Evolutionary conservation across 345 rosid species (phyloP).

Genomic region (Syzygium grande): DNA sequence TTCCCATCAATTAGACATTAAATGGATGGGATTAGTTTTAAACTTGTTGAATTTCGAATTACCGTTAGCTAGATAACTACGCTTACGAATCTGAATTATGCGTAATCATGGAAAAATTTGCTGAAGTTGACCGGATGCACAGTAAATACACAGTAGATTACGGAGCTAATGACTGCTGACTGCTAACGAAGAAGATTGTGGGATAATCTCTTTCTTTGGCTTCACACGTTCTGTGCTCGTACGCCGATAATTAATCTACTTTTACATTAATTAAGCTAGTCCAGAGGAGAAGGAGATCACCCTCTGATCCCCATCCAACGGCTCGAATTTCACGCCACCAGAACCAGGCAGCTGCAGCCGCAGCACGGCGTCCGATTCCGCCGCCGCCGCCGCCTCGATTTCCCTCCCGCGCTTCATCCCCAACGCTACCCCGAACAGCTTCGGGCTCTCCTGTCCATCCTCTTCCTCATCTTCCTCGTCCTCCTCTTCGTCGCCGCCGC

Average conservation of each 20-base stretch:
- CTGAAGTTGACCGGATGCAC: not conserved
- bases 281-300: not conserved
- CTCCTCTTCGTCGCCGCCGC: not conserved
- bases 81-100: not conserved
- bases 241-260: not conserved
- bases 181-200: not conserved
- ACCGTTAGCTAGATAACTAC: not conserved
- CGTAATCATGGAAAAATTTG: not conserved
- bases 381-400: conserved; percentile 6
- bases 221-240: not conserved
- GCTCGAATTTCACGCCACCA: conserved; percentile 27
- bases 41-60: not conserved
- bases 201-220: not conserved
- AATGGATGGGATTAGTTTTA: not conserved
- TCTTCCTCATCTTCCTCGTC: conserved; percentile 8
- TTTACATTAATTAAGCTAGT: not conserved
- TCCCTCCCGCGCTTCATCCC: conserved; percentile 48
- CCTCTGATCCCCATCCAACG: conserved; percentile 20
- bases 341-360: conserved; percentile 19
- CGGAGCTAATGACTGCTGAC: not conserved
- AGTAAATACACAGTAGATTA: not conserved
- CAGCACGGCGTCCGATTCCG: conserved; percentile 7
- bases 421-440: conserved; percentile 66
- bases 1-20: not conserved
- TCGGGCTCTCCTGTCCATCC: conserved; percentile 20